These are phyloP conservation scores for Cercospora zeina DNA, from an alignment of 2,329 filamentous ascomycete genomes.

Conservation along the genomic window DNA sequence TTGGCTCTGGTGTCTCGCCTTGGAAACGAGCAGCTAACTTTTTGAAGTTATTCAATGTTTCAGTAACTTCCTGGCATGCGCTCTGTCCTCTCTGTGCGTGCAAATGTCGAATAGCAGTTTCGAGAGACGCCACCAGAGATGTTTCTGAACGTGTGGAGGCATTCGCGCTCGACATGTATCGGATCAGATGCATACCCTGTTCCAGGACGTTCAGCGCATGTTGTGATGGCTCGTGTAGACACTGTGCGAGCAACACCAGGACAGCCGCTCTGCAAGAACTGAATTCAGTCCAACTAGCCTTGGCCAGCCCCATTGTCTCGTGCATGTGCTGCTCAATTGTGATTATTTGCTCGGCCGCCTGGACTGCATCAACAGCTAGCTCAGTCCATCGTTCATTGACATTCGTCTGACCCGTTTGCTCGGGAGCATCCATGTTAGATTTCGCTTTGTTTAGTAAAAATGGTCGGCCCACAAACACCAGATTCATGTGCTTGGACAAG, in stretches of 20 bases:
- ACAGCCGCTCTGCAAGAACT: slow-evolving; percentile 42
- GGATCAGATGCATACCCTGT: slow-evolving; percentile 38
- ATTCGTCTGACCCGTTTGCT: neutral
- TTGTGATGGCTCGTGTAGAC: slow-evolving; percentile 35
- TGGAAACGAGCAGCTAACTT: slow-evolving; percentile 22
- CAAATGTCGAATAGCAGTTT: slow-evolving; percentile 27
- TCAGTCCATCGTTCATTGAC: slow-evolving; percentile 21
- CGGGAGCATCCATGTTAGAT: neutral
- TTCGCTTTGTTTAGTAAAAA: slow-evolving; percentile 24
- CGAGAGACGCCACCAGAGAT: slow-evolving; percentile 38
- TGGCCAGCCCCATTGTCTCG: slow-evolving; percentile 36
- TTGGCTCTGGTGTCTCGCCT: slow-evolving; percentile 12
- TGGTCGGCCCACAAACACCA: slow-evolving; percentile 25
- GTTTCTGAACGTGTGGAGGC: slow-evolving; percentile 41
- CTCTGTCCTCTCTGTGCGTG: slow-evolving; percentile 16
- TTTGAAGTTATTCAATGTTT: slow-evolving; percentile 24
- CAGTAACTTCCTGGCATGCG: slow-evolving; percentile 10
- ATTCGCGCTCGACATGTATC: slow-evolving; percentile 38
- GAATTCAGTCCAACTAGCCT: slow-evolving; percentile 43
- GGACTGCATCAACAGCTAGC: slow-evolving; percentile 36
- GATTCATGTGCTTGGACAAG: slow-evolving; percentile 22
- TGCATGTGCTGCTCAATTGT: slow-evolving; percentile 34
- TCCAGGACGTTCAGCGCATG: slow-evolving; percentile 30
- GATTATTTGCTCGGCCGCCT: slow-evolving; percentile 36
- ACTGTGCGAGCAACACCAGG: slow-evolving; percentile 41